Evolutionary conservation across 2,329 filamentous ascomycete species (phyloP).

Genomic region (Aspergillus novoparasiticus): DNA sequence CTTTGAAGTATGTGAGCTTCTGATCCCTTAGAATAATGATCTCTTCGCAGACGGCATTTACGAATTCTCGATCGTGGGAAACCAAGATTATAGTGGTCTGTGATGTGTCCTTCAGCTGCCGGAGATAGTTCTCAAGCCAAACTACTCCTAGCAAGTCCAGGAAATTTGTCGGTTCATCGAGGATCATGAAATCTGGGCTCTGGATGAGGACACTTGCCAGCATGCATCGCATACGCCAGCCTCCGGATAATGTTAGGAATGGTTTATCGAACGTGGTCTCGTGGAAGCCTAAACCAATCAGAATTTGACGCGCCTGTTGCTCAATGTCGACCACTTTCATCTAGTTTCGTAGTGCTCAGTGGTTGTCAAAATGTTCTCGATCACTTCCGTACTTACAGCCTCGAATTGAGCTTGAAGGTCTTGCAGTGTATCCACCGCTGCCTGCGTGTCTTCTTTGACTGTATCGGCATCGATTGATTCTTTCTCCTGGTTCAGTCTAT

Average conservation of each 20-base stretch:
- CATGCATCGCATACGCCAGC: conserved; percentile 71
- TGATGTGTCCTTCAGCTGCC: conserved; percentile 54
- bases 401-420: conserved; percentile 71
- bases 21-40: conserved; percentile 75
- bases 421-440: conserved; percentile 69
- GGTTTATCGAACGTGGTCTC: conserved; percentile 62
- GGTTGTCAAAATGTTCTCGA: neutral
- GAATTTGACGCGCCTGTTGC: conserved; percentile 64
- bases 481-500: conserved; percentile 53
- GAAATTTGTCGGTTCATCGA: conserved; percentile 88
- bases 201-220: conserved; percentile 69
- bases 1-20: conserved; percentile 71
- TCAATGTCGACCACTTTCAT: conserved; percentile 65
- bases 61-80: conserved; percentile 82
- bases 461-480: conserved; percentile 59
- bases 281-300: conserved; percentile 72
- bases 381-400: conserved; percentile 44
- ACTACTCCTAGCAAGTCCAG: conserved; percentile 81
- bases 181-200: conserved; percentile 73
- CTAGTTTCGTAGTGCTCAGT: conserved; percentile 23
- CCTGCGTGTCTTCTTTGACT: conserved; percentile 67
- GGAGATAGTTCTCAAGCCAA: conserved; percentile 77
- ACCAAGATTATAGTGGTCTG: conserved; percentile 72
- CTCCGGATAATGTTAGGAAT: conserved; percentile 71
- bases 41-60: conserved; percentile 73